Evolutionary conservation across 768 basidiomycete genomes (phyloP), one percentile per base, ranked within the genome.

Genomic region (Naganishia friedmannii): DNA sequence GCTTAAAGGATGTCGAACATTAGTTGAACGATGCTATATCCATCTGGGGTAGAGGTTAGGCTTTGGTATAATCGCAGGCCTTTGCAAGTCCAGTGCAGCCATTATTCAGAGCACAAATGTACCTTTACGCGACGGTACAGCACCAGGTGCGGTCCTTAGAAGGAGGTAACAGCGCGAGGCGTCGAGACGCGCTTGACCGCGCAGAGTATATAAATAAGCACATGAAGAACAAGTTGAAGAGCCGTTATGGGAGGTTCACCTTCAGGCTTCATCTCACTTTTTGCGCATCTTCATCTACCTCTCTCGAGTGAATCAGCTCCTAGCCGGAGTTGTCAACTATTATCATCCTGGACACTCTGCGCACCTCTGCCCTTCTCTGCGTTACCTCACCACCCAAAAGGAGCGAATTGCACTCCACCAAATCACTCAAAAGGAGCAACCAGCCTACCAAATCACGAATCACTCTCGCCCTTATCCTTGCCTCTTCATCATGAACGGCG

Each of bases 401-500:
- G 48, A 51, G 48, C 48, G 45, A 51, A 3, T 51, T 51, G 29
- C 4, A 53, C 54, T 55, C 60, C 42, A 9, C 29, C 12, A 39
- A 23, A 42, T n/a, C n/a, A 42, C 4, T 6, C 39, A 6, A 55
- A n/a, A n/a, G n/a, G n/a, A n/a, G n/a, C n/a, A n/a, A n/a, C n/a
- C n/a, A n/a, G n/a, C n/a, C n/a, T n/a, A n/a, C n/a, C n/a, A n/a
- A n/a, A n/a, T n/a, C n/a, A n/a, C n/a, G n/a, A n/a, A n/a, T n/a
- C n/a, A n/a, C 17, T 60, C 17, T n/a, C 8, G 3, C 21, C n/a
- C 21, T 8, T 13, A 28, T 54, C 26, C 29, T 17, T 21, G 2
- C 26, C 26, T 26, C 39, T 21, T 12, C 39, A 63, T 23, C 37
- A 63, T 63, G 60, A 63, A 63, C 42, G 60, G 60, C 60, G 39